Conservation (phyloP, 129 eudicot genomes). For the Helianthus tuberosus region DNA sequence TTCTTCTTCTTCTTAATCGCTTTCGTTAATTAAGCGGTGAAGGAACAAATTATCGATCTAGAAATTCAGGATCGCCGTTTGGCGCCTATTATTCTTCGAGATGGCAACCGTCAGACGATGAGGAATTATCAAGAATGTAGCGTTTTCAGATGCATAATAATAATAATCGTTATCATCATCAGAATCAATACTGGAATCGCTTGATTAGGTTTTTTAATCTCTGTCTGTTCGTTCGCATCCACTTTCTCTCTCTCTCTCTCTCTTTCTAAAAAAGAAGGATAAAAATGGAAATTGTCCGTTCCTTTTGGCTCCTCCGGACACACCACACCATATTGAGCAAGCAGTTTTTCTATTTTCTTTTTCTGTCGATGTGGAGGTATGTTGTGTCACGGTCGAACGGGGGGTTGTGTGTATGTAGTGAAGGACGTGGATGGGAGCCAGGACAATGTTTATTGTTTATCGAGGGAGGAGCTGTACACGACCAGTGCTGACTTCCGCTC, state of each 20-base stretch:
- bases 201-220: slow-evolving; percentile 15
- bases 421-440: background rate
- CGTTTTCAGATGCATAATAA: slow-evolving; percentile 21
- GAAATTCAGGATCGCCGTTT: slow-evolving; percentile 23
- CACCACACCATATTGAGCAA: background rate
- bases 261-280: background rate
- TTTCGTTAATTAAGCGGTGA: background rate
- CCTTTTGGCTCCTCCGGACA: background rate
- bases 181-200: slow-evolving; percentile 24
- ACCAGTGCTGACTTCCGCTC: slow-evolving; percentile 26
- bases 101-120: slow-evolving; percentile 31
- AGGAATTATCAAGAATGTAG: slow-evolving; percentile 33
- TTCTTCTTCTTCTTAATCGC: background rate
- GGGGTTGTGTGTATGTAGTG: background rate
- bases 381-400: background rate
- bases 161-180: slow-evolving; percentile 21
- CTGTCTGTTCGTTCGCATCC: slow-evolving; percentile 6
- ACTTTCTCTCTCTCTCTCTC: slow-evolving; percentile 42
- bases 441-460: slow-evolving; percentile 26
- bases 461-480: slow-evolving; percentile 28
- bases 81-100: slow-evolving; percentile 33
- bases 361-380: slow-evolving; percentile 8
- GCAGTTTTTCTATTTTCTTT: slow-evolving; percentile 15
- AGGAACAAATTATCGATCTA: slow-evolving; percentile 23
- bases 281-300: slow-evolving; percentile 10